Percentiles rank a stretch among this genome's conserved stretches.
phyloP scores from a whole-genome alignment of 2,329 filamentous ascomycete genomes.

The Xylariaceae sp. region DNA sequence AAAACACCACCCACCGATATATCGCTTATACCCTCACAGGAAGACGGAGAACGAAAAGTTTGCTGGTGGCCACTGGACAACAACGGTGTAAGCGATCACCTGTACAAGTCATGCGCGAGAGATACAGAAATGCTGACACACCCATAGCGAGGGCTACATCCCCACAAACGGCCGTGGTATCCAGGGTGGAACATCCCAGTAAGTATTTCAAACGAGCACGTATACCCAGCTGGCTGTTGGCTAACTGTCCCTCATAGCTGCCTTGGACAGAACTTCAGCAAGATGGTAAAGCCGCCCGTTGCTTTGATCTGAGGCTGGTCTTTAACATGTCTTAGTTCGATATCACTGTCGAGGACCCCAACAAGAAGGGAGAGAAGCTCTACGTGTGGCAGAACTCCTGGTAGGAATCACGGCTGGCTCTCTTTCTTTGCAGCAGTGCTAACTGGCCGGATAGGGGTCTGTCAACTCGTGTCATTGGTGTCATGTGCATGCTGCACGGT shows the following conservation, averaged over 20 bases:
- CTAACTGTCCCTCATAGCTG: conserved; percentile 20
- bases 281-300: conserved; percentile 53
- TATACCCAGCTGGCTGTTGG: neutral
- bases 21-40: conserved; percentile 11
- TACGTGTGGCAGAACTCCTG: conserved; percentile 98
- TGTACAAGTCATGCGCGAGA: no score
- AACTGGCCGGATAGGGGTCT: conserved; percentile 57
- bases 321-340: conserved; percentile 52
- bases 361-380: conserved; percentile 71
- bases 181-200: conserved; percentile 92
- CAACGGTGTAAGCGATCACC: conserved; percentile 60
- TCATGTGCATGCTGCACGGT: conserved; percentile 98
- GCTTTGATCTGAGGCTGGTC: neutral
- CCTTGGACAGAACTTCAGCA: conserved; percentile 95
- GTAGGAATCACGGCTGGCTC: conserved; percentile 5
- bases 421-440: neutral
- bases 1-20: neutral
- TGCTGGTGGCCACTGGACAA: conserved; percentile 92
- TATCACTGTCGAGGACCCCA: conserved; percentile 92
- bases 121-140: no score
- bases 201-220: conserved; percentile 26
- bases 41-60: conserved; percentile 99
- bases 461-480: conserved; percentile 92
- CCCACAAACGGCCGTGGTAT: conserved; percentile 93
- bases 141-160: conserved; percentile 73